Evolutionary conservation across 768 basidiomycete genomes (phyloP).

Genomic region (Rhodotorula toruloides): DNA sequence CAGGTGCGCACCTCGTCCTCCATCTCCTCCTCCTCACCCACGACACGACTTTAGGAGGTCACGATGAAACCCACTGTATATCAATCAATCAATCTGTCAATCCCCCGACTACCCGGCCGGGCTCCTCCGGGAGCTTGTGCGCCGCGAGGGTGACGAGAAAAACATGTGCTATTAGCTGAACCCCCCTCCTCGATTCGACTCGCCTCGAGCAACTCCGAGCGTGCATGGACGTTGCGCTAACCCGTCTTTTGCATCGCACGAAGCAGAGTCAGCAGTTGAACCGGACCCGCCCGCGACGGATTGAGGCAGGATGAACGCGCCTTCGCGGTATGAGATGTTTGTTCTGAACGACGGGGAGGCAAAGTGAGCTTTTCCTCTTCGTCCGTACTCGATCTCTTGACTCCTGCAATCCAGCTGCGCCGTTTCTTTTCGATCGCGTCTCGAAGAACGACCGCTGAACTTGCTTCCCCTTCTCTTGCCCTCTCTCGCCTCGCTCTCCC

Average conservation of each 20-base stretch:
- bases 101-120: conserved; percentile 50
- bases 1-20: not conserved
- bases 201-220: not conserved
- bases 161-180: conserved; percentile 39
- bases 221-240: not conserved
- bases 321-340: conserved; percentile 83
- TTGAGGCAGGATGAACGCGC: conserved; percentile 72
- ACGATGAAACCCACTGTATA: conserved; percentile 36
- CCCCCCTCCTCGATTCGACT: conserved; percentile 15
- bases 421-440: not conserved
- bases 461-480: not conserved
- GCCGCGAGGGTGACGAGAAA: conserved; percentile 23
- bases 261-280: too few relatives aligned
- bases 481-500: not conserved
- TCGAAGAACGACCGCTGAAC: not conserved
- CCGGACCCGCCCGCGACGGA: too few relatives aligned
- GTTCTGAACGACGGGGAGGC: conserved; percentile 90
- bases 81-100: conserved; percentile 55
- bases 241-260: not conserved
- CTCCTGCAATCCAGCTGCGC: not conserved
- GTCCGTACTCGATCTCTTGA: too few relatives aligned
- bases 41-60: too few relatives aligned
- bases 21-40: not conserved
- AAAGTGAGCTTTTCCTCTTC: conserved; percentile 59
- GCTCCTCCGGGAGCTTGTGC: not conserved